Base-by-base conservation (phyloP, 202 grass and related monocot genomes). In the Schoenoplectus tabernaemontani region DNA sequence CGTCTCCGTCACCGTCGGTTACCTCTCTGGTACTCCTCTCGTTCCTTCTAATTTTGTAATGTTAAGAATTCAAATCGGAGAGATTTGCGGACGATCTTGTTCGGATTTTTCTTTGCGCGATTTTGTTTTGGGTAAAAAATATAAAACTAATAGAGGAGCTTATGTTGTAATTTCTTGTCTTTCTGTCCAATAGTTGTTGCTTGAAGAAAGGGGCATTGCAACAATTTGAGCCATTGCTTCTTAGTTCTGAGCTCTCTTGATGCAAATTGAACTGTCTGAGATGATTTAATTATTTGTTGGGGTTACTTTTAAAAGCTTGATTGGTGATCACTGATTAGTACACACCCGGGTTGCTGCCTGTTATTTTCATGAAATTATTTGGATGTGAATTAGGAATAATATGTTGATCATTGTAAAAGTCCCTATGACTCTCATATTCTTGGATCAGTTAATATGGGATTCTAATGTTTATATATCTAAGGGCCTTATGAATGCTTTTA, bases 1-100 rank as follows among this genome's bases (percentile, higher is more conserved):
- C 84, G 83, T 98, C 81, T 93, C 91, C 57, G 87, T 98, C 86
- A 90, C 89, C 75, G 91, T 98, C 47, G 95, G 95, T 41, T 98
- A 98, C 86, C 91, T 98, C 73, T 98, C 88, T 59, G 89, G 91
- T 92, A 44, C 56, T 24, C 12, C 41, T 4, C 50, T 41, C 5
- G 19, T 56, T 54, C 23, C 30, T 56, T 76, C 7, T 76, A 7
- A 33, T 54, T 57, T 12, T 20, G 16, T 20, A 56, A 20, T 75
- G 32, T 17, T 24, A 1, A 9, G 9, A 28, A 15, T 47, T 47
- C 26, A 12, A 36, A 56, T 76, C 1, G 13, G 71, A 36, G n/a
- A 19, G 26, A 22, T 51, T 53, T 68, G 3, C 17, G n/a, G 36
- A 42, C 38, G 19, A 68, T 68, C 22, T 68, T 4, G n/a, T 41